These are phyloP conservation scores for Crithidia bombi DNA, from an alignment of 208 protist genomes.

Conservation along the genomic window DNA sequence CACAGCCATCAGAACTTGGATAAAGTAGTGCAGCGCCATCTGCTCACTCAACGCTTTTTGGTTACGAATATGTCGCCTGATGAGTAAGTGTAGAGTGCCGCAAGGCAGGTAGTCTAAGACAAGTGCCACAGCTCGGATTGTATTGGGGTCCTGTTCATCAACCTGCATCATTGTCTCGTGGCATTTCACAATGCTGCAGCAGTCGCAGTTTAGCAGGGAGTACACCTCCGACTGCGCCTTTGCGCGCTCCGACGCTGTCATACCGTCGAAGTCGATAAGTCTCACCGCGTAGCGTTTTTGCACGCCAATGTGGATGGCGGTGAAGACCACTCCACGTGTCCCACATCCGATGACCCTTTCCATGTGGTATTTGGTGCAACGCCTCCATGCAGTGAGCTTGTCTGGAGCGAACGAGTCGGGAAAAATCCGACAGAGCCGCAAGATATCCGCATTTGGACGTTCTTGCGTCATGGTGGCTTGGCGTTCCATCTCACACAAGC, in stretches of 20 bases:
- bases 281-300: background rate
- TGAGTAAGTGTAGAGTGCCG: constrained; percentile 49
- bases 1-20: constrained; percentile 73
- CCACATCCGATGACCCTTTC: too few species aligned
- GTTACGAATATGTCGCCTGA: constrained; percentile 1
- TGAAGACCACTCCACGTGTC: too few species aligned
- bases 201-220: constrained; percentile 67
- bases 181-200: constrained; percentile 84
- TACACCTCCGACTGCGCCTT: constrained; percentile 37
- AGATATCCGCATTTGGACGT: too few species aligned
- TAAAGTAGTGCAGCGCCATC: constrained; percentile 59
- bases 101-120: constrained; percentile 76
- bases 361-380: too few species aligned
- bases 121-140: constrained; percentile 58
- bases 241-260: background rate
- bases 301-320: too few species aligned
- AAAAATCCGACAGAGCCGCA: too few species aligned
- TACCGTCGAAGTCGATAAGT: background rate
- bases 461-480: too few species aligned
- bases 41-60: constrained; percentile 55
- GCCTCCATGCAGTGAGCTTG: too few species aligned
- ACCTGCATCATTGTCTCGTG: constrained; percentile 61
- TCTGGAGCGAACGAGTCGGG: too few species aligned
- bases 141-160: constrained; percentile 48
- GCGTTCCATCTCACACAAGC: too few species aligned